phyloP scores from a whole-genome alignment of 371 early-diverging fungal genomes.

The Dichotomocladium elegans region DNA sequence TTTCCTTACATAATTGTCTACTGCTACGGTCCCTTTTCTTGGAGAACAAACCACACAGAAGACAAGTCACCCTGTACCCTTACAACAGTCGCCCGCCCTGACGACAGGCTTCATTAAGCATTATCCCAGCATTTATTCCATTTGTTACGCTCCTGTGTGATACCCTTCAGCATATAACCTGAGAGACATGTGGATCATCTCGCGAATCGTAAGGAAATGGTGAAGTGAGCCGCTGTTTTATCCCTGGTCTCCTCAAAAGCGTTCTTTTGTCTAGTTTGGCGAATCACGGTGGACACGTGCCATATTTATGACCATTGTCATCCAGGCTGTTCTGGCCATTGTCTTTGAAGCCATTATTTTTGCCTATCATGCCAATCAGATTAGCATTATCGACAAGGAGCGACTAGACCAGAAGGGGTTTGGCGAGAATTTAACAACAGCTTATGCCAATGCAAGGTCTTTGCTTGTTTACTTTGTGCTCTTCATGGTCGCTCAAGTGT shows the following conservation, averaged over 20 bases:
- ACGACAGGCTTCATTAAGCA: background rate
- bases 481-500: conserved; percentile 47
- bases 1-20: too few relatives aligned
- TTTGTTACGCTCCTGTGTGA: background rate
- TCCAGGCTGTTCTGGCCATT: conserved; percentile 40
- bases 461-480: conserved; percentile 42
- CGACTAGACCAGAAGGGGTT: conserved; percentile 20
- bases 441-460: conserved; percentile 46
- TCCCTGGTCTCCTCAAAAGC: too few relatives aligned
- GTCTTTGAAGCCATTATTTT: conserved; percentile 45
- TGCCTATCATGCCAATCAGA: conserved; percentile 27
- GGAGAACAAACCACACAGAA: background rate
- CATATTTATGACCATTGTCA: conserved; percentile 32
- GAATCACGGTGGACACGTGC: conserved; percentile 50
- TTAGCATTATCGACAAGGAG: conserved; percentile 35
- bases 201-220: conserved; percentile 41
- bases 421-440: conserved; percentile 9
- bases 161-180: background rate
- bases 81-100: too few relatives aligned
- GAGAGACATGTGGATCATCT: conserved; percentile 32
- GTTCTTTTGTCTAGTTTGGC: conserved; percentile 50
- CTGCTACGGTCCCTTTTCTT: too few relatives aligned
- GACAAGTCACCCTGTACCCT: too few relatives aligned
- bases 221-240: too few relatives aligned
- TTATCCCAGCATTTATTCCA: background rate